Base-by-base conservation (phyloP, 2,329 filamentous ascomycete genomes). In the Nemania bipapillata region DNA sequence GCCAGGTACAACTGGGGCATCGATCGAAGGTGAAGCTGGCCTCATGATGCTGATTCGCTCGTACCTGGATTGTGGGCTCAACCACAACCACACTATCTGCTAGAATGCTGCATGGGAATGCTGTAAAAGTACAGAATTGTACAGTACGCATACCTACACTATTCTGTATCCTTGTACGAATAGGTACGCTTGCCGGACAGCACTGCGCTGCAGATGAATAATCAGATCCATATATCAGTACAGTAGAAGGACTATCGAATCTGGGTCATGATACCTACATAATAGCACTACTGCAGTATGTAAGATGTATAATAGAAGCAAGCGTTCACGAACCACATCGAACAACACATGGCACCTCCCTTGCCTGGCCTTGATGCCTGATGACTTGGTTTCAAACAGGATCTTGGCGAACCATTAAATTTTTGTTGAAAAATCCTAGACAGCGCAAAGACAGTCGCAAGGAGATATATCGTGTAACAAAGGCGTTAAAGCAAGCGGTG, bases 271-370 rank as follows among this genome's bases (percentile, higher is more conserved):
- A 59, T 47, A 47, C 4, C 9, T 32, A 32, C 30, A 4, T 40
- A 40, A 11, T 11, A 40, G 8, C 15, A 40, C 37, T 40, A 40
- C 15, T 17, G 8, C 8, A 12, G 37, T 40, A 40, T 40, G 3
- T 22, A 8, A 22, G 22, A 15, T 49, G n/a, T 17, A 50, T 50
- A 50, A 26, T 50, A 50, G 4, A 22, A 15, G 22, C 8, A 53
- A 57, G 55, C 55, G 66, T 61, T 42, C 50, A 57, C 30, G 58
- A 68, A 69, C 61, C 52, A 60, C 69, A 52, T 45, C 40, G 57
- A 74, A 76, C 74, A 74, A 76, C 74, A 76, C 71, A 72, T 75
- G 73, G 73, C 74, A 73, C 70, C 74, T 73, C 64, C 69, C 58
- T 65, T 68, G 60, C 68, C 72, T 67, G 73, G 67, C 75, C 64